Conservation (phyloP, 192 early-diverging fungal species). For the Coemansia brasiliensis region DNA sequence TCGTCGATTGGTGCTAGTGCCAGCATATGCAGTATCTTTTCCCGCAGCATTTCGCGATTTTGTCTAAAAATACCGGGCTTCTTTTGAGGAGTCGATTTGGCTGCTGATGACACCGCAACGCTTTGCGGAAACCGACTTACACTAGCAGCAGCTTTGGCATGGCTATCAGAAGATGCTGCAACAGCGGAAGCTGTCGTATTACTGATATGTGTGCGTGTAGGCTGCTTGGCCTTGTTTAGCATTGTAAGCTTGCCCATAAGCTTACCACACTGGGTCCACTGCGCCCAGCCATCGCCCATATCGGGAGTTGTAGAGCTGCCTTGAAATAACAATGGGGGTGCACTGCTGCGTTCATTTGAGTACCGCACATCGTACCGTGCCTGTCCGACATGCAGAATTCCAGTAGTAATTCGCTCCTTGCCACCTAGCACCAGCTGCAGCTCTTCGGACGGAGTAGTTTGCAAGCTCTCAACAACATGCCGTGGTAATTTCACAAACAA, state of each 20-base stretch:
- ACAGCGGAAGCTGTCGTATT: neutral
- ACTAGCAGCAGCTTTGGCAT: neutral
- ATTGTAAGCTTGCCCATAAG: constrained; percentile 42
- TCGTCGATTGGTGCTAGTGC: constrained; percentile 25
- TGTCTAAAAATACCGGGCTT: constrained; percentile 46
- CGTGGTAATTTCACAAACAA: constrained; percentile 39
- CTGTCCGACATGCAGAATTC: constrained; percentile 20
- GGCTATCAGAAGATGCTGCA: neutral
- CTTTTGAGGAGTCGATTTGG: constrained; percentile 35
- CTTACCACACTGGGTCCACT: constrained; percentile 38
- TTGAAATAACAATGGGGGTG: constrained; percentile 39
- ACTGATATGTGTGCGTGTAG: neutral
- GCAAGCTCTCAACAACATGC: constrained; percentile 36
- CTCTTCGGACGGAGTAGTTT: constrained; percentile 13
- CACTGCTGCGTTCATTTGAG: constrained; percentile 31
- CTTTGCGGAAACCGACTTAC: neutral
- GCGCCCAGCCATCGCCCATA: constrained; percentile 20
- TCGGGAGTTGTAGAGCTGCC: constrained; percentile 15
- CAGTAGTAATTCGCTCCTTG: constrained; percentile 39
- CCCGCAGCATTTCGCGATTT: constrained; percentile 38
- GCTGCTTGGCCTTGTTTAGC: neutral
- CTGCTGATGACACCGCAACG: neutral
- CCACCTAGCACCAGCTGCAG: constrained; percentile 38
- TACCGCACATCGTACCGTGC: constrained; percentile 43
- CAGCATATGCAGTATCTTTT: constrained; percentile 34